Base-by-base conservation (phyloP, 805 yeast species). In the Ogataea nakhonphanomensis region DNA sequence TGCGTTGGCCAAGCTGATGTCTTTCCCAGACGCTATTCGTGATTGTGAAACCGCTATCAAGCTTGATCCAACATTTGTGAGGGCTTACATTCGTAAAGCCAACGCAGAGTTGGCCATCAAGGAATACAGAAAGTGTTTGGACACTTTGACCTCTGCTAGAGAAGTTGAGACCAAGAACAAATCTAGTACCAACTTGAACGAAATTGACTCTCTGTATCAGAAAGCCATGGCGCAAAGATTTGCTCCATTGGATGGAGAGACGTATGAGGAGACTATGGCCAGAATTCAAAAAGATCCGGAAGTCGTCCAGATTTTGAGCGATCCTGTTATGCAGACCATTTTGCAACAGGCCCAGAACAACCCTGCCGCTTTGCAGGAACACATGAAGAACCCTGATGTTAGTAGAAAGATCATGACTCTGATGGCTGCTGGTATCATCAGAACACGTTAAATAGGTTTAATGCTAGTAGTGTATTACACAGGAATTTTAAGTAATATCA, bases 41-140 rank as follows among this genome's bases (percentile, higher is more conserved):
- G 99, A 93, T 67, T 89, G 97, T 71, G 86, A 91, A 58, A 63
- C 68, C 43, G 99, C 99, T 26, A 86, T 93, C 55, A 79, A 76
- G 60, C 78, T 80, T 53, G 98, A 93, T 65, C 96, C 96, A 33
- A 66, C 70, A 14, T 93, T 93, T 65, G 73, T 91, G 58, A 85
- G 96, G 70, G 99, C 98, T 3, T 93, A 90, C 64, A 85, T 93
- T 51, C 83, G 99, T 70, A 93, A 93, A 72, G 98, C 99, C 27
- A 86, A 81, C 51, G 96, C 96, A 13, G 88, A 84, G 69, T 75
- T 89, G 59, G 90, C 95, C 27, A 83, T 88, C 76, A 84, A 83
- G 64, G 96, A 93, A 60, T 91, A 76, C 69, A 71, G 85, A 37
- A 76, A 78, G 53, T 86, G 90, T 47, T 71, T 86, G 57, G 95